A percentile compares a stretch with the other conserved stretches of the same genome.
These are phyloP conservation scores for Sugiyamaella americana DNA, from an alignment of 805 yeast genomes.

Conservation along the genomic window DNA sequence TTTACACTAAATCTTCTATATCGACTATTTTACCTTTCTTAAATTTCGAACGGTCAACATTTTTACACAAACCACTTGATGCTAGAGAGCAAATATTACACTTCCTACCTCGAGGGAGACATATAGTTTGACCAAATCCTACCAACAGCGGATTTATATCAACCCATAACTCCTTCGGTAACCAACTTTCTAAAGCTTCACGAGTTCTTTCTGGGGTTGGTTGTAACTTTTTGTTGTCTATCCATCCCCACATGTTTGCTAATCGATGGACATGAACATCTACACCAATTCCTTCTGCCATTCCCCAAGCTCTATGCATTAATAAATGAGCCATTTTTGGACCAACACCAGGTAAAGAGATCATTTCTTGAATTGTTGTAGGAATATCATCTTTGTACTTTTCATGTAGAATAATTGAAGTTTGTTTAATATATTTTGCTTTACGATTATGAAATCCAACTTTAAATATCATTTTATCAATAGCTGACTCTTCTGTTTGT, in stretches of 20 bases:
- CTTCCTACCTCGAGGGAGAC: constrained; percentile 58
- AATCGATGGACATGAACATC: constrained; percentile 86
- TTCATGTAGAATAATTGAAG: constrained; percentile 48
- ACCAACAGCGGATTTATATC: constrained; percentile 83
- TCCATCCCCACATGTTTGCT: constrained; percentile 80
- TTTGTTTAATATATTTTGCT: constrained; percentile 58
- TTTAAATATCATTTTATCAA: constrained; percentile 62
- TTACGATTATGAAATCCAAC: constrained; percentile 87
- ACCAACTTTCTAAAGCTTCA: constrained; percentile 60
- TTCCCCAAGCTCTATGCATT: constrained; percentile 75
- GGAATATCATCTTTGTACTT: constrained; percentile 68
- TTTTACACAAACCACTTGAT: constrained; percentile 44
- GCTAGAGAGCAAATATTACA: constrained; percentile 68
- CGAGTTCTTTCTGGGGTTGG: constrained; percentile 75
- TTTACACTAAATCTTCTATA: constrained; percentile 13
- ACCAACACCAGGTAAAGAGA: constrained; percentile 83
- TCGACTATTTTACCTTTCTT: constrained; percentile 2
- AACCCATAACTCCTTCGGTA: constrained; percentile 68
- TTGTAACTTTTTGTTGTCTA: constrained; percentile 32
- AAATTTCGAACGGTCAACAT: constrained; percentile 2
- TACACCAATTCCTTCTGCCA: constrained; percentile 80
- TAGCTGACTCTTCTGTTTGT: constrained; percentile 38
- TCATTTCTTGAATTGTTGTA: constrained; percentile 54
- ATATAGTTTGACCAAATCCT: constrained; percentile 89
- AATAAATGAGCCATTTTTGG: constrained; percentile 89